Conservation (phyloP, 2,329 filamentous ascomycete species). For the Colletotrichum caudatum region DNA sequence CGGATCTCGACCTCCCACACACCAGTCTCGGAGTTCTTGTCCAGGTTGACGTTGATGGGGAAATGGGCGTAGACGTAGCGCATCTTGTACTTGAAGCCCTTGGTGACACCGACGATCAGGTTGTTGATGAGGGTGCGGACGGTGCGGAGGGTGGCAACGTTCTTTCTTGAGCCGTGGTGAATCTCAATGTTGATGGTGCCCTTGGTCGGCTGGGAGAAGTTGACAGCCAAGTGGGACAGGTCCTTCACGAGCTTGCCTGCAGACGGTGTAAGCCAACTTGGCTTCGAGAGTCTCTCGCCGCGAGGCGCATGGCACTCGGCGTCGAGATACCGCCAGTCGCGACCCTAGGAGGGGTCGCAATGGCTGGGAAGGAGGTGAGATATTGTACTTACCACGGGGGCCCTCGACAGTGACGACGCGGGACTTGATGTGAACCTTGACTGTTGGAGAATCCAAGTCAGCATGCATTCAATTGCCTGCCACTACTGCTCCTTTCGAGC, state of each 20-base stretch:
- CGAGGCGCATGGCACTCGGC: conserved; percentile 20
- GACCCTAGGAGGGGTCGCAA: not conserved
- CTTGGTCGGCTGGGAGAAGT: conserved; percentile 89
- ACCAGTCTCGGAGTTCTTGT: conserved; percentile 93
- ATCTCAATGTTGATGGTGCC: conserved; percentile 95
- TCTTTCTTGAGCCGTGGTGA: conserved; percentile 98
- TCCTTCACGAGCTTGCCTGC: conserved; percentile 96
- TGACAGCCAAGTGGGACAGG: conserved; percentile 95
- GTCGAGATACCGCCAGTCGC: not conserved
- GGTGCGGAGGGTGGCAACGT: conserved; percentile 96
- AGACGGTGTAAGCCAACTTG: conserved; percentile 30
- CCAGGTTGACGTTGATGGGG: conserved; percentile 99
- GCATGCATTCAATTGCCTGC: conserved; percentile 46
- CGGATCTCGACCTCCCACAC: conserved; percentile 95
- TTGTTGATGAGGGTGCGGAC: conserved; percentile 99
- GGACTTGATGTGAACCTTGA: conserved; percentile 98
- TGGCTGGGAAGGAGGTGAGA: not conserved
- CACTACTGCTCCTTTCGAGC: conserved; percentile 45
- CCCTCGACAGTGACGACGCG: conserved; percentile 97
- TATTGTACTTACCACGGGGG: conserved; percentile 77
- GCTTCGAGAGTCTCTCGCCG: conserved; percentile 36
- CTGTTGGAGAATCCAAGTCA: conserved; percentile 65
- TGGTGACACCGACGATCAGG: conserved; percentile 97
- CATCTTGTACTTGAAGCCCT: conserved; percentile 99
- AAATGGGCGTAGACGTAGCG: conserved; percentile 99